Evolutionary conservation across 306 rosid species (phyloP).

Genomic region (Elaeagnus macrophylla): DNA sequence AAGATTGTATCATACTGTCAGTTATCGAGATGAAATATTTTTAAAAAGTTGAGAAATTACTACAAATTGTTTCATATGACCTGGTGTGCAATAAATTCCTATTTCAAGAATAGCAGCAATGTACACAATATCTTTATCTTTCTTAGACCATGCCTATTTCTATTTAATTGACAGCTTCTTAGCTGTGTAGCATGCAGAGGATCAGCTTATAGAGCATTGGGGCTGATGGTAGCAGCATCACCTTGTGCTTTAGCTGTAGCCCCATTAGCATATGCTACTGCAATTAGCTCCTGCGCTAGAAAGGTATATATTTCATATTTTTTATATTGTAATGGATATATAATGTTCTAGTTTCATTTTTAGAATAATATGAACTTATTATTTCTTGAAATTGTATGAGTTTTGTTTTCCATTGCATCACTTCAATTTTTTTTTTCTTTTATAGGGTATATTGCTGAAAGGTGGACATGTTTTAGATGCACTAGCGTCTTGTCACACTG

Average conservation of each 20-base stretch:
- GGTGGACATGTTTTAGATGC: slow-evolving; percentile 97
- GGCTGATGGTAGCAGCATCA: slow-evolving; percentile 97
- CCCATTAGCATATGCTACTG: slow-evolving; percentile 92
- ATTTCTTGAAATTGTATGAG: too few relatives aligned
- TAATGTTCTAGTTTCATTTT: slow-evolving; percentile 1
- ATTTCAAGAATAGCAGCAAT: background rate
- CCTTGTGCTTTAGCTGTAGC: slow-evolving; percentile 99
- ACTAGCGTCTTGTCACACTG: slow-evolving; percentile 81
- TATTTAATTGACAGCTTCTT: slow-evolving; percentile 24
- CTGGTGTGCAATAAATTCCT: background rate
- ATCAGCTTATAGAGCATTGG: slow-evolving; percentile 88
- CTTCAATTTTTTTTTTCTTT: slow-evolving; percentile 1
- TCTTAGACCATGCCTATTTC: slow-evolving; percentile 10
- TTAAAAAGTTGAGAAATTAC: background rate
- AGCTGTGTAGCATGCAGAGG: slow-evolving; percentile 80
- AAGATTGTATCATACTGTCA: background rate
- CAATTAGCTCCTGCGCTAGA: slow-evolving; percentile 86
- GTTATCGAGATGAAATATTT: background rate
- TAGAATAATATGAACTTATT: background rate
- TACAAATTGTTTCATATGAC: background rate
- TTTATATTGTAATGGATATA: background rate
- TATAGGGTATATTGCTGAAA: slow-evolving; percentile 89
- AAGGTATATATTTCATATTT: slow-evolving; percentile 39
- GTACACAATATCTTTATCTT: background rate
- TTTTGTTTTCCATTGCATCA: too few relatives aligned